Evolutionary conservation across 2,329 filamentous ascomycete genomes (phyloP), one percentile per base, ranked within the genome.

Genomic region (Leptodontidium sp.): DNA sequence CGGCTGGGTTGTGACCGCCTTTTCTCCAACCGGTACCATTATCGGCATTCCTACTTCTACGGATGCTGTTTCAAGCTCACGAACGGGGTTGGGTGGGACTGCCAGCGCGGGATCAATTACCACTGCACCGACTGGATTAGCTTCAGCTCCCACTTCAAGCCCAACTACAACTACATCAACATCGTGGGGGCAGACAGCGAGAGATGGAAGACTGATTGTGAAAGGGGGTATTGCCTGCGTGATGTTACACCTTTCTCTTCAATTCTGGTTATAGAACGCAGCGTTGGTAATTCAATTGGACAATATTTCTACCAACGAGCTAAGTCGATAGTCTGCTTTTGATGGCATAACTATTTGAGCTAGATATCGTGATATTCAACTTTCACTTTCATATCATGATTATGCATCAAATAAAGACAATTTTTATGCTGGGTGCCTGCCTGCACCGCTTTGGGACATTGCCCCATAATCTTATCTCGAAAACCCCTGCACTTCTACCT

Each of bases 101-200:
- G 29, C 15, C 4, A 12, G 15, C n/a, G 14, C 26, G 17, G 29
- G 52, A 26, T n/a, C 26, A 17, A n/a, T 35, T 3, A 55, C 52
- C 3, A n/a, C 7, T 11, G 26, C 26, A 17, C 26, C 52, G 15
- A 55, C 29, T 9, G 52, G 24, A n/a, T 0, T 24, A 35, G 14
- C 52, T 8, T 35, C 52, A 15, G 14, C 52, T 32, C 15, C 52
- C 2, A n/a, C 26, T 55, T 35, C 29, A 7, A 32, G 52, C 29
- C 15, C 52, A 35, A 55, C 14, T 35, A n/a, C 52, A 17, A 55
- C 1, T 55, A n/a, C 52, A 17, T 35, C 52, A 14, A 35, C 52
- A 35, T 55, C 52, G 29, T 55, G 52, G 52, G 52, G 52, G 14
- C 52, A 55, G 5, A 55, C 14, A 35, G 50, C 24, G 7, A 55